phyloP scores from a whole-genome alignment of 1,139 yeast genomes.

The Candida albicans region DNA sequence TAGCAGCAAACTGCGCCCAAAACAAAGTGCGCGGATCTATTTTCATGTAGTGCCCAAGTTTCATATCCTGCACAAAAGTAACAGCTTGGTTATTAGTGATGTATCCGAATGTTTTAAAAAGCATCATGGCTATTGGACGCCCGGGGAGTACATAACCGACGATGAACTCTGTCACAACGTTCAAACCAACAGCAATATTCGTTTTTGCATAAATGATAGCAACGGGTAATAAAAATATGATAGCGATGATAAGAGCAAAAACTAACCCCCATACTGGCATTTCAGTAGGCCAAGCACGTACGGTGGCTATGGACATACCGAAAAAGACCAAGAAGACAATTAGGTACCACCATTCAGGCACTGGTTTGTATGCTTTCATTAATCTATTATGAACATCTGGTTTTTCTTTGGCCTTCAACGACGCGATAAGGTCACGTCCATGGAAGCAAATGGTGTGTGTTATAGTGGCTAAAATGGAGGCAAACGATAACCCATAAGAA shows the following conservation, averaged over 20 bases:
- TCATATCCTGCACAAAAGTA: constrained; percentile 53
- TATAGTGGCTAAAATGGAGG: constrained; percentile 59
- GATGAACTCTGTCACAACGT: constrained; percentile 46
- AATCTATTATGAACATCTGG: constrained; percentile 65
- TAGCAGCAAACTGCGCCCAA: constrained; percentile 46
- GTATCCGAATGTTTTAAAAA: constrained; percentile 48
- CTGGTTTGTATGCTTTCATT: constrained; percentile 57
- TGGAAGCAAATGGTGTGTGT: constrained; percentile 57
- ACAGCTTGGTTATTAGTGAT: constrained; percentile 58
- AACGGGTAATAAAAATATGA: constrained; percentile 43
- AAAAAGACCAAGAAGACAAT: constrained; percentile 45
- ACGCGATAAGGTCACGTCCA: constrained; percentile 50
- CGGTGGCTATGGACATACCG: constrained; percentile 40
- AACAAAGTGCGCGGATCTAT: constrained; percentile 48
- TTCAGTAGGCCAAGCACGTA: constrained; percentile 44
- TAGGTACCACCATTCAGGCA: constrained; percentile 68
- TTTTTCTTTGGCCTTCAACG: constrained; percentile 42
- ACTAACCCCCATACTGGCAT: constrained; percentile 42
- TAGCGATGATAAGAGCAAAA: constrained; percentile 42
- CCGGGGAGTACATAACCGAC: constrained; percentile 51
- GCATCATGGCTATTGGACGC: constrained; percentile 49
- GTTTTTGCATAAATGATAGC: constrained; percentile 44
- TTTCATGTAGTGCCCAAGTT: constrained; percentile 56
- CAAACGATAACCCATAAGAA: constrained; percentile 63
- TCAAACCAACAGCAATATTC: constrained; percentile 47